Evolutionary conservation across 257 asterid genomes (phyloP).

Genomic region (Nicotiana benthamiana): DNA sequence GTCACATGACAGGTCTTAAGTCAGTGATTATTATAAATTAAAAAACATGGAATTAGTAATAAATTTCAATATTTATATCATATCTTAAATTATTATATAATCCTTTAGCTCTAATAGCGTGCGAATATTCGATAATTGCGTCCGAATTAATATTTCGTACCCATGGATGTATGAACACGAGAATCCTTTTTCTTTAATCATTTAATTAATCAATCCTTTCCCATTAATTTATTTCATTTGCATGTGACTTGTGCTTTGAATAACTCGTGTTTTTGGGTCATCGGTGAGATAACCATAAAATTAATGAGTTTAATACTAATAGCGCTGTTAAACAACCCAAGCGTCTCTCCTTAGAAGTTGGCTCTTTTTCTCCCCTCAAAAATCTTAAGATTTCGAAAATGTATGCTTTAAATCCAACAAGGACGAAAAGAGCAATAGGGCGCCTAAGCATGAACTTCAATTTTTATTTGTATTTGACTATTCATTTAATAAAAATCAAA

Average conservation of each 20-base stretch:
- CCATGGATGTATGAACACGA: slow-evolving; percentile 20
- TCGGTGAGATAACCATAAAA: not conserved
- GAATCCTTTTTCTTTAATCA: slow-evolving; percentile 24
- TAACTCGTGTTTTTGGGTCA: slow-evolving; percentile 17
- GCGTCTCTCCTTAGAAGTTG: not conserved
- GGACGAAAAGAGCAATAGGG: no score
- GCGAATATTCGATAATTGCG: slow-evolving; percentile 74
- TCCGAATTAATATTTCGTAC: slow-evolving; percentile 23
- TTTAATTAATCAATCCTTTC: slow-evolving; percentile 33
- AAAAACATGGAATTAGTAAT: slow-evolving; percentile 2
- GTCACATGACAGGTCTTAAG: slow-evolving; percentile 44
- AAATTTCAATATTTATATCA: not conserved
- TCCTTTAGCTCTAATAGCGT: slow-evolving; percentile 44
- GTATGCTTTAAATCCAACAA: no score
- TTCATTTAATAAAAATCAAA: no score
- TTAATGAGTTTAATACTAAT: not conserved
- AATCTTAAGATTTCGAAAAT: not conserved
- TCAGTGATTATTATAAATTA: not conserved
- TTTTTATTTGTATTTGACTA: no score
- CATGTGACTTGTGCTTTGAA: slow-evolving; percentile 55
- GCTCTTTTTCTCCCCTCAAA: not conserved
- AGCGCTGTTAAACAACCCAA: not conserved
- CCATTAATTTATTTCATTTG: slow-evolving; percentile 15
- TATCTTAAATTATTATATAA: slow-evolving; percentile 13
- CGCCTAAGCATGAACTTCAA: no score